Percentiles rank a stretch among this genome's conserved stretches.
These are phyloP conservation scores for Beauveria asiatica DNA, from an alignment of 2,329 filamentous ascomycete species.

Conservation along the genomic window DNA sequence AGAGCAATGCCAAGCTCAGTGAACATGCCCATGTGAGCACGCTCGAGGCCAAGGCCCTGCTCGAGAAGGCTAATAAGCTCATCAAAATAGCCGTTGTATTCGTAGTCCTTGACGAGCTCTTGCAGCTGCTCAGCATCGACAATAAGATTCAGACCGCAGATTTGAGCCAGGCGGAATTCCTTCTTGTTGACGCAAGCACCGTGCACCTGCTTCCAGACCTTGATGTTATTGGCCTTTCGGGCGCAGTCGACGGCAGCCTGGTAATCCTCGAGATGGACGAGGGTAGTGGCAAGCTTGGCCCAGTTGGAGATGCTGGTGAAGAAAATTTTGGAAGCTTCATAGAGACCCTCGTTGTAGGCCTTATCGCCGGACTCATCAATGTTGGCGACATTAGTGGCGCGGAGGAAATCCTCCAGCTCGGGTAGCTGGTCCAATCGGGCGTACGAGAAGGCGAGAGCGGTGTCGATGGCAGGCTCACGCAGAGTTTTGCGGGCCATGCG, in stretches of 20 bases:
- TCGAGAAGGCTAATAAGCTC: conserved; percentile 92
- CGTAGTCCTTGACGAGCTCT: conserved; percentile 91
- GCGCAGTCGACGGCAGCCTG: conserved; percentile 96
- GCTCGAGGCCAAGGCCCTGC: conserved; percentile 86
- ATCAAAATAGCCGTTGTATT: conserved; percentile 94
- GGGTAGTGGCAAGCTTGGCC: conserved; percentile 95
- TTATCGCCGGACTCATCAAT: conserved; percentile 97
- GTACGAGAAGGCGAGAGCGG: conserved; percentile 85
- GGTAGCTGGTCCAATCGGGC: conserved; percentile 84
- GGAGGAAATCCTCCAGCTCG: conserved; percentile 94
- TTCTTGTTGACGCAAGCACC: conserved; percentile 94
- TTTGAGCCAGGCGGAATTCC: conserved; percentile 97
- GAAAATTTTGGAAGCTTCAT: conserved; percentile 98
- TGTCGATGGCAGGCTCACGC: conserved; percentile 88
- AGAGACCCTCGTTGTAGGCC: conserved; percentile 87
- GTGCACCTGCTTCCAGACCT: conserved; percentile 98
- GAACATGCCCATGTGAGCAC: conserved; percentile 95
- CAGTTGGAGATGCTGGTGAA: conserved; percentile 98
- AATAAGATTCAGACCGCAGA: conserved; percentile 96
- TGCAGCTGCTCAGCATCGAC: conserved; percentile 93
- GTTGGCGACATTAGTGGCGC: conserved; percentile 87
- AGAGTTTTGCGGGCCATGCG: conserved; percentile 96
- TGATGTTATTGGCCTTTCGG: conserved; percentile 97
- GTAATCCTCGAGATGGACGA: conserved; percentile 95
- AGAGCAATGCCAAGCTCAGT: conserved; percentile 86